phyloP scores from a whole-genome alignment of 148 eudicot genomes.

The Beta vulgaris region DNA sequence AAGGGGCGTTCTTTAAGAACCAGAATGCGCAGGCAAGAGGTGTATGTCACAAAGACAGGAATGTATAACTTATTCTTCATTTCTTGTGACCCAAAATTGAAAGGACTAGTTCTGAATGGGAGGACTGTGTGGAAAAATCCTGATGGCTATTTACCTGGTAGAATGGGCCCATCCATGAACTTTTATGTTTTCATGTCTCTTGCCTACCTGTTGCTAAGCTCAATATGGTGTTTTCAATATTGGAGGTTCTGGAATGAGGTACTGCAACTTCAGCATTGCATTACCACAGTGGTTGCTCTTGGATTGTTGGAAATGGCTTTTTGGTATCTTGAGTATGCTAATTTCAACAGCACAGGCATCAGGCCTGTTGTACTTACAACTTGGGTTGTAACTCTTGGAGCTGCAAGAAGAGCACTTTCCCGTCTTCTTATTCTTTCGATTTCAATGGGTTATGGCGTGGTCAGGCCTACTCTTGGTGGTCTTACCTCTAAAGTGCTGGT shows the following conservation, averaged over 20 bases:
- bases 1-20: slow-evolving; percentile 52
- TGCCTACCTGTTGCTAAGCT: slow-evolving; percentile 65
- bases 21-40: slow-evolving; percentile 54
- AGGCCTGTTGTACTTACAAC: slow-evolving; percentile 78
- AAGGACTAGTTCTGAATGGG: slow-evolving; percentile 70
- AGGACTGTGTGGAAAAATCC: slow-evolving; percentile 93
- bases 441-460: slow-evolving; percentile 98
- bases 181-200: slow-evolving; percentile 75
- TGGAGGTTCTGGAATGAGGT: slow-evolving; percentile 78
- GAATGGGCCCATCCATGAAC: slow-evolving; percentile 91
- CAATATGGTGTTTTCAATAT: slow-evolving; percentile 78
- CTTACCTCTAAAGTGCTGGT: slow-evolving; percentile 86
- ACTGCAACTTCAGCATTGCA: slow-evolving; percentile 88
- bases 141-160: slow-evolving; percentile 91
- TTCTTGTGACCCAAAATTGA: slow-evolving; percentile 80
- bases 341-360: slow-evolving; percentile 71
- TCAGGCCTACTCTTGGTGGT: slow-evolving; percentile 98
- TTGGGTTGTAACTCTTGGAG: slow-evolving; percentile 92
- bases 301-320: slow-evolving; percentile 82
- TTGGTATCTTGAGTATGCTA: slow-evolving; percentile 92
- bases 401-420: slow-evolving; percentile 74
- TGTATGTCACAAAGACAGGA: slow-evolving; percentile 72
- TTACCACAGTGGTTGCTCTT: slow-evolving; percentile 70
- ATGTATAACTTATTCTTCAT: slow-evolving; percentile 97
- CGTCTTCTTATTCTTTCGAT: slow-evolving; percentile 83